Base-by-base conservation (phyloP, 2,329 filamentous ascomycete genomes). In the Gliomastix tumulicola region DNA sequence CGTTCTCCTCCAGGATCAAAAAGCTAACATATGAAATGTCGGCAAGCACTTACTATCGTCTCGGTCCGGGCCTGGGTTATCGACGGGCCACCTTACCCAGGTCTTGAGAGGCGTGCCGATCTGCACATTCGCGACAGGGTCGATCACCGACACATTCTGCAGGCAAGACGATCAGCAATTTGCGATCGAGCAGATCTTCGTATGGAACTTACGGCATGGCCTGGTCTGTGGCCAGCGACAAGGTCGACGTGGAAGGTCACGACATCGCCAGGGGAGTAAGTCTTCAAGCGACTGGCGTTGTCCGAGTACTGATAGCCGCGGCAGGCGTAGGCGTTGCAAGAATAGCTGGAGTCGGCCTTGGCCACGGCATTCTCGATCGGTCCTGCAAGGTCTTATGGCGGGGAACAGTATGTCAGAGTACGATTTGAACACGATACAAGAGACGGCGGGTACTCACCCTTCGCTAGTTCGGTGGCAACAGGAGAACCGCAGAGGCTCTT, bases 141-240 rank as follows among this genome's bases (percentile, higher is more conserved):
- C 63, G 45, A 82, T 65, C 34, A 81, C 65, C n/a, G 69, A 75
- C 25, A 80, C 71, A 53, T 80, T 80, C 21, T 18, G 31, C n/a
- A 10, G 28, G 28, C 11, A 11, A 12, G 17, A 17, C 35, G n/a
- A n/a, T n/a, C n/a, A n/a, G n/a, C n/a, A n/a, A n/a, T n/a, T n/a
- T n/a, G n/a, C n/a, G 16, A 32, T 33, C 30, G n/a, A 33, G 30
- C 4, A 37, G 28, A 25, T 37, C 35, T 17, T 23, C 22, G 3
- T 18, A 16, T 13, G 30, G 32, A 32, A 30, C 22, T 21, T 15
- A 37, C n/a, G 50, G 57, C 59, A 10, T 61, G 60, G 0, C 65
- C 65, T 15, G 62, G 9, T 19, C 35, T 62, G 51, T 68, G 65
- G 7, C 66, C 59, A 36, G 70, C 68, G 10, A 62, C 56, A 10